phyloP scores from a whole-genome alignment of 108 stramenopile species.

The Fistulifera pelliculosa region DNA sequence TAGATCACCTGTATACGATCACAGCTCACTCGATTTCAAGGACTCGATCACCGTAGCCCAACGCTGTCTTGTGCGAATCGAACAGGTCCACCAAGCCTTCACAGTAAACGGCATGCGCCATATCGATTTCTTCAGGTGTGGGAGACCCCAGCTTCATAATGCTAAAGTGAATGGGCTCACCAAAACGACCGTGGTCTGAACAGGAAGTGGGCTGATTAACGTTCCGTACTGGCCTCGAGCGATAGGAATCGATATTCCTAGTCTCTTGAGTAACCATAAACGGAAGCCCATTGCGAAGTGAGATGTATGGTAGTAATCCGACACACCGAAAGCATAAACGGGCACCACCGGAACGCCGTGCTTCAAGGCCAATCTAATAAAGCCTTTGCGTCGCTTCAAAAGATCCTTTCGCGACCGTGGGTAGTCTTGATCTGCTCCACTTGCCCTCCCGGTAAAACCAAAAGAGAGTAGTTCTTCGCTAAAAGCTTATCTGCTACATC shows the following conservation, averaged over 20 bases:
- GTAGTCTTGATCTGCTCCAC: slow-evolving; percentile 29
- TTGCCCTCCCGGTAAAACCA: slow-evolving; percentile 30
- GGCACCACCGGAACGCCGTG: slow-evolving; percentile 29
- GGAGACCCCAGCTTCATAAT: slow-evolving; percentile 5
- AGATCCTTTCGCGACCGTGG: slow-evolving; percentile 22
- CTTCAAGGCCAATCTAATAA: slow-evolving; percentile 25
- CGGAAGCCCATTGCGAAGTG: slow-evolving; percentile 9
- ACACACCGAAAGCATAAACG: slow-evolving; percentile 29
- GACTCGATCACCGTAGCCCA: slow-evolving; percentile 28
- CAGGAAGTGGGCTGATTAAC: slow-evolving; percentile 29
- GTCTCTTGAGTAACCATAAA: slow-evolving; percentile 30
- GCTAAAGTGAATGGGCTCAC: slow-evolving; percentile 10
- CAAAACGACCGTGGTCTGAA: slow-evolving; percentile 25
- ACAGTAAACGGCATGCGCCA: slow-evolving; percentile 30
- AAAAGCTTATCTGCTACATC: slow-evolving; percentile 18
- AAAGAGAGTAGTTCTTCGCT: slow-evolving; percentile 11
- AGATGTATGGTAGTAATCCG: slow-evolving; percentile 22
- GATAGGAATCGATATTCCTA: slow-evolving; percentile 27
- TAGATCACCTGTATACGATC: too few species aligned
- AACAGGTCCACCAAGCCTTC: slow-evolving; percentile 36
- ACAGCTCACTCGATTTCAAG: slow-evolving; percentile 13
- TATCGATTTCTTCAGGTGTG: slow-evolving; percentile 30
- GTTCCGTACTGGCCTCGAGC: slow-evolving; percentile 16
- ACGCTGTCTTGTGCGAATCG: slow-evolving; percentile 30
- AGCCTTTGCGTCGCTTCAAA: slow-evolving; percentile 35